Conservation (phyloP, 257 asterid genomes). For the Capsicum chinense region DNA sequence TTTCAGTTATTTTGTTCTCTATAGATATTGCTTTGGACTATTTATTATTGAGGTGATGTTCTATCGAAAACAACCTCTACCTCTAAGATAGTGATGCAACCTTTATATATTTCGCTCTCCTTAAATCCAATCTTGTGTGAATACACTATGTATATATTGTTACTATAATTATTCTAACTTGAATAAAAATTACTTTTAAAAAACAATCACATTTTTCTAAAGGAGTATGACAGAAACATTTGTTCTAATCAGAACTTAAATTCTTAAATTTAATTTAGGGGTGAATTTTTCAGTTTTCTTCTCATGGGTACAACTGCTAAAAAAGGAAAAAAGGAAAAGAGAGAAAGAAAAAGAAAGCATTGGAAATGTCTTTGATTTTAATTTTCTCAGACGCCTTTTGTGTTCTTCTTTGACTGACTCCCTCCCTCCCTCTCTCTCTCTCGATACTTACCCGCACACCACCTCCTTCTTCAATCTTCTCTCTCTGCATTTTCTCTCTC, state of each 20-base stretch:
- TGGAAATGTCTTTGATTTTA: slow-evolving; percentile 26
- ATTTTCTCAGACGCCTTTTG: slow-evolving; percentile 26
- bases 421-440: not conserved
- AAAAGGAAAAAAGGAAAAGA: not conserved
- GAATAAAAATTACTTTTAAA: too few species aligned
- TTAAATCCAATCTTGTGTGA: too few species aligned
- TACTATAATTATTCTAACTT: too few species aligned
- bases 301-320: not conserved
- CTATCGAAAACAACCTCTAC: too few species aligned
- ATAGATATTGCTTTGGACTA: too few species aligned
- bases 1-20: too few species aligned
- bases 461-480: slow-evolving; percentile 8
- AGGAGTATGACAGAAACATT: too few species aligned
- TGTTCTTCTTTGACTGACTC: slow-evolving; percentile 23
- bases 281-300: not conserved
- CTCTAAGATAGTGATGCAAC: too few species aligned
- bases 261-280: not conserved
- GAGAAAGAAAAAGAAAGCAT: not conserved
- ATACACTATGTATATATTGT: too few species aligned
- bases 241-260: not conserved
- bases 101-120: too few species aligned
- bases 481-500: not conserved
- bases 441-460: slow-evolving; percentile 11
- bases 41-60: too few species aligned
- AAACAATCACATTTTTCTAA: too few species aligned